These are phyloP conservation scores for Rheum nobile DNA, from an alignment of 148 eudicot species.

Conservation along the genomic window DNA sequence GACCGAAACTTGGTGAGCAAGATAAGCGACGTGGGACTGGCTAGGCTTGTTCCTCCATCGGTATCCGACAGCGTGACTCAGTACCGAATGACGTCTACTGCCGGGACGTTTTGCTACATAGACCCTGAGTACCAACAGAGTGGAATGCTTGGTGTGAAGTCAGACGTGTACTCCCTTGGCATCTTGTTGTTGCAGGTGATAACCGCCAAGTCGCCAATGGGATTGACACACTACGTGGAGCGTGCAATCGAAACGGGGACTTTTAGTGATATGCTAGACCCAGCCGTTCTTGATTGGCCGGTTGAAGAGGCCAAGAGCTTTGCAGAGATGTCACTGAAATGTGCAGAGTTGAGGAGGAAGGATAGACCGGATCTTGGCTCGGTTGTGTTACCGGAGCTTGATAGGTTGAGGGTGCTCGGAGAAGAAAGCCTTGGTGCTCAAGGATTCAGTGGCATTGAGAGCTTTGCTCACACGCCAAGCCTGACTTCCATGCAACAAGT, in stretches of 20 bases:
- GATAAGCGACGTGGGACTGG: conserved; percentile 77
- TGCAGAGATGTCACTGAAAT: conserved; percentile 48
- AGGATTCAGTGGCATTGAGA: not conserved
- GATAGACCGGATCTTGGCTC: conserved; percentile 66
- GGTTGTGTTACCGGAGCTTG: conserved; percentile 52
- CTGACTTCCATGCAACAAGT: conserved; percentile 5
- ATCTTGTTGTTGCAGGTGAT: conserved; percentile 66
- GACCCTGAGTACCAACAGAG: conserved; percentile 87
- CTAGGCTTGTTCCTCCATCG: conserved; percentile 76
- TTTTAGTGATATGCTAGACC: conserved; percentile 46
- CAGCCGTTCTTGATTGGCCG: conserved; percentile 58
- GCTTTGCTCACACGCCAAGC: not conserved
- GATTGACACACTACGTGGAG: conserved; percentile 53
- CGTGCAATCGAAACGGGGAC: conserved; percentile 39
- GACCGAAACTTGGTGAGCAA: conserved; percentile 60
- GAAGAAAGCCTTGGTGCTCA: conserved; percentile 9
- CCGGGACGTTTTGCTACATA: conserved; percentile 84
- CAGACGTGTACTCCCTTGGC: conserved; percentile 73
- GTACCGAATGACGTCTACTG: conserved; percentile 77
- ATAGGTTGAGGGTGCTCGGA: conserved; percentile 29
- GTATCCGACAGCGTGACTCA: conserved; percentile 62
- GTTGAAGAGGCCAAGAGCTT: conserved; percentile 43
- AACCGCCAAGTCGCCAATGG: conserved; percentile 71
- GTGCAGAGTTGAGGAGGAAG: conserved; percentile 64
- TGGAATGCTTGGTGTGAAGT: conserved; percentile 64